phyloP scores from a whole-genome alignment of 108 stramenopile species.

The Cyclotella cryptica region DNA sequence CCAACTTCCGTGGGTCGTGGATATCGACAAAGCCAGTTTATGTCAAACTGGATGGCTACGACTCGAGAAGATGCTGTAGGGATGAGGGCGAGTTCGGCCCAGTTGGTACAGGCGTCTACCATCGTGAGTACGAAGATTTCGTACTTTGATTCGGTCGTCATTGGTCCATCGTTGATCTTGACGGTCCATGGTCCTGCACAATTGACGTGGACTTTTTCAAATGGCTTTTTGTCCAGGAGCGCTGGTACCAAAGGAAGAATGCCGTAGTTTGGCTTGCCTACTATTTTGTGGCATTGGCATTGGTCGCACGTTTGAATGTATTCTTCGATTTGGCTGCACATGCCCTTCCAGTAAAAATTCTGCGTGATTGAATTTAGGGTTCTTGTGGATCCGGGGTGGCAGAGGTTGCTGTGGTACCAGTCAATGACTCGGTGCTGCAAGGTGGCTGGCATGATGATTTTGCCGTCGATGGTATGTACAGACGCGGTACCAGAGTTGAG shows the following conservation, averaged over 20 bases:
- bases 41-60: neutral
- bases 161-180: neutral
- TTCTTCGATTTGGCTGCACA: neutral
- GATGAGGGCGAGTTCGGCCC: neutral
- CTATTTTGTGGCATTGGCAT: slow-evolving; percentile 20
- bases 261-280: slow-evolving; percentile 16
- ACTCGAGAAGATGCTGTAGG: neutral
- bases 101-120: neutral
- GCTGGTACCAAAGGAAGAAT: slow-evolving; percentile 5
- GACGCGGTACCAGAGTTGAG: no score
- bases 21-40: slow-evolving; percentile 54
- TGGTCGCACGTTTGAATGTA: slow-evolving; percentile 9
- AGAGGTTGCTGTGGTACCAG: slow-evolving; percentile 31
- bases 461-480: slow-evolving; percentile 1
- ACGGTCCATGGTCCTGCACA: slow-evolving; percentile 22
- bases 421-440: slow-evolving; percentile 10
- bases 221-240: slow-evolving; percentile 14
- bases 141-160: neutral
- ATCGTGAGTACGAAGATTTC: slow-evolving; percentile 1
- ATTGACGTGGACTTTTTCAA: slow-evolving; percentile 15
- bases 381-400: slow-evolving; percentile 20
- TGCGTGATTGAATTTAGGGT: neutral
- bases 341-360: slow-evolving; percentile 8
- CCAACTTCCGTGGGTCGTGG: slow-evolving; percentile 35
- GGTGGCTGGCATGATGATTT: slow-evolving; percentile 2